Evolutionary conservation across 371 early-diverging fungal species (phyloP).

Genomic region (Zychaea mexicana): DNA sequence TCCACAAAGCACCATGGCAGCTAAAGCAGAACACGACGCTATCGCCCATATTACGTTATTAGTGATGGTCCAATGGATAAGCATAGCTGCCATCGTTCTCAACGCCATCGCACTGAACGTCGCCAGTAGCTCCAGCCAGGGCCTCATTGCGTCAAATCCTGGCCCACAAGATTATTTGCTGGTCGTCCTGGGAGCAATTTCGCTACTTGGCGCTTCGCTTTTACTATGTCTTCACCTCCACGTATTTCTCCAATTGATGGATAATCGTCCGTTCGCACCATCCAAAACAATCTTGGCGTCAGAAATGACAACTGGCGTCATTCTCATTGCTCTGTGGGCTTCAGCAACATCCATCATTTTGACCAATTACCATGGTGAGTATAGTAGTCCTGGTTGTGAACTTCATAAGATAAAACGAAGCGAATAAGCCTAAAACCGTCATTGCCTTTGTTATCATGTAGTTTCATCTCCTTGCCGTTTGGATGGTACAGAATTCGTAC

Average conservation of each 20-base stretch:
- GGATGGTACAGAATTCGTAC: slow-evolving; percentile 4
- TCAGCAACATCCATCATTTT: slow-evolving; percentile 18
- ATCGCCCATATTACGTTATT: slow-evolving; percentile 25
- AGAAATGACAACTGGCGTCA: slow-evolving; percentile 21
- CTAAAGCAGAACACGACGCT: slow-evolving; percentile 15
- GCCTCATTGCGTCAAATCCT: slow-evolving; percentile 13
- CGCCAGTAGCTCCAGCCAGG: slow-evolving; percentile 5
- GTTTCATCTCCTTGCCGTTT: slow-evolving; percentile 20
- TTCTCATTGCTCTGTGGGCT: slow-evolving; percentile 30
- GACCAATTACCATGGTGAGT: slow-evolving; percentile 24
- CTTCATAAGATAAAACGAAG: background rate
- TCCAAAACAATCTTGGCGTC: slow-evolving; percentile 13
- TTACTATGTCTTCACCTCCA: slow-evolving; percentile 27
- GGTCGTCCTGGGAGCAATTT: slow-evolving; percentile 23
- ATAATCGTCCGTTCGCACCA: slow-evolving; percentile 2
- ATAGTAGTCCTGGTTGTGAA: background rate
- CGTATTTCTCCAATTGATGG: slow-evolving; percentile 10
- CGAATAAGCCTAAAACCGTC: background rate
- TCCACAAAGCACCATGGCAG: slow-evolving; percentile 11
- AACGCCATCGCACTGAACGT: slow-evolving; percentile 21
- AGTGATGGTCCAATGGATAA: slow-evolving; percentile 34
- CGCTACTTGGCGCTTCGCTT: slow-evolving; percentile 24
- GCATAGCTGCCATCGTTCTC: slow-evolving; percentile 29
- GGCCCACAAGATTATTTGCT: slow-evolving; percentile 31
- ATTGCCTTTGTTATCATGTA: background rate